Evolutionary conservation across 2,329 filamentous ascomycete species (phyloP), one percentile per base, ranked within the genome.

Genomic region (Cadophora gregata): DNA sequence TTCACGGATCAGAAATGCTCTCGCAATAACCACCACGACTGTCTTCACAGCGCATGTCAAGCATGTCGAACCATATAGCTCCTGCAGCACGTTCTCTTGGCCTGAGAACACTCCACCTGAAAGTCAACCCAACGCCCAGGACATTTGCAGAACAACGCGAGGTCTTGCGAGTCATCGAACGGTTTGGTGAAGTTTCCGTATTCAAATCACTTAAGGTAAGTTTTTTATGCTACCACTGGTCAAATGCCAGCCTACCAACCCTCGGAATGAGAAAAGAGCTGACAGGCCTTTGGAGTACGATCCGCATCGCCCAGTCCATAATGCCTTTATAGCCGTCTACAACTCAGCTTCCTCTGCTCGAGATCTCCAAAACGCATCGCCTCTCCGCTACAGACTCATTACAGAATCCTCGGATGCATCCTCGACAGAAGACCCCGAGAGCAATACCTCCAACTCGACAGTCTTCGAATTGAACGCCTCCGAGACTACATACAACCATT

Each of bases 111-210:
- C 70, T 77, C 8, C 75, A 77, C 53, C 53, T 77, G 24, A 77
- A 75, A 59, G 70, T 76, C 21, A 70, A 70, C 36, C 76, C 76
- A 4, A 72, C 72, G 1, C 68, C 76, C 2, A 59, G 66, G 61
- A 75, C 68, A 24, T 76, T 78, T 56, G 59, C 74, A 5, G 75
- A 77, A 62, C 71, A 75, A n/a, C 71, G 75, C 27, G 75, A 77
- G 64, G 75, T 78, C 27, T 68, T 78, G 4, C 72, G 74, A 29
- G 75, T 77, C 4, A 64, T 77, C 24, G 73, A 77, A 61, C 69
- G 73, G 42, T 76, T 74, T 67, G 76, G 76, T 1, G 72, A 77
- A 58, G 74, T 78, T 4, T 69, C 60, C 19, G 72, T 77, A 69
- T 77, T 78, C 64, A 70, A 69, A 27, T 74, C 73, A 42, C 66